Evolutionary conservation across 2,329 filamentous ascomycete species (phyloP).

Genomic region (Fusarium sp.): DNA sequence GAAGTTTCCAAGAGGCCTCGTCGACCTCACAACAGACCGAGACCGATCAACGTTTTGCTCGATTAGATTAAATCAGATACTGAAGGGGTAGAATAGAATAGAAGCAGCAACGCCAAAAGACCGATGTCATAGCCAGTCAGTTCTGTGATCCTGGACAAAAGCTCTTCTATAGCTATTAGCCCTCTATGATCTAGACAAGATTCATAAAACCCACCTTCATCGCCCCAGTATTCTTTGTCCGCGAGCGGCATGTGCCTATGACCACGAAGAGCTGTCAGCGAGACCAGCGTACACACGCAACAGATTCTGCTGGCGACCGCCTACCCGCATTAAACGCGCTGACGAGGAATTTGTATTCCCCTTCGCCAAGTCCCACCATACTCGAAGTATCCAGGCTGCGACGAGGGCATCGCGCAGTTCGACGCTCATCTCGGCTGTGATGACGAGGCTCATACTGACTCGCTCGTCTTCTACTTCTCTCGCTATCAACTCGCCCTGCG

Average conservation of each 20-base stretch:
- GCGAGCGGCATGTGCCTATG: slow-evolving; percentile 28
- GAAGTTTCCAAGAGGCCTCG: not conserved
- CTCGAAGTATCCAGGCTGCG: slow-evolving; percentile 51
- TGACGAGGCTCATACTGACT: slow-evolving; percentile 47
- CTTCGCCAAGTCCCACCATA: slow-evolving; percentile 51
- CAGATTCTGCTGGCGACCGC: not conserved
- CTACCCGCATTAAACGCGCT: slow-evolving; percentile 34
- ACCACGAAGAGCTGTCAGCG: slow-evolving; percentile 17
- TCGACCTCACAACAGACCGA: not conserved
- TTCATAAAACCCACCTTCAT: slow-evolving; percentile 4
- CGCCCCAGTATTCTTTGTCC: slow-evolving; percentile 14
- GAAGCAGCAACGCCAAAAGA: not conserved
- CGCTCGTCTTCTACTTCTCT: slow-evolving; percentile 48
- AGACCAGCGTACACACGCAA: slow-evolving; percentile 1
- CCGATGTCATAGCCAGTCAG: not conserved
- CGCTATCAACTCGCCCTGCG: slow-evolving; percentile 46
- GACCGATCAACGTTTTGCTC: not conserved
- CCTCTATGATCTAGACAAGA: not conserved
- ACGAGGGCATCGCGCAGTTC: slow-evolving; percentile 51
- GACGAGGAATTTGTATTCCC: slow-evolving; percentile 47
- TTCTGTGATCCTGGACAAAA: not conserved
- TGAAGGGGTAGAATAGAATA: not conserved
- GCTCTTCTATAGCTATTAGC: not conserved
- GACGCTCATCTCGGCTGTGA: slow-evolving; percentile 49
- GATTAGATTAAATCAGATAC: not conserved